These are phyloP conservation scores for Quercus berberidifolia DNA, from an alignment of 306 rosid species.

Conservation along the genomic window DNA sequence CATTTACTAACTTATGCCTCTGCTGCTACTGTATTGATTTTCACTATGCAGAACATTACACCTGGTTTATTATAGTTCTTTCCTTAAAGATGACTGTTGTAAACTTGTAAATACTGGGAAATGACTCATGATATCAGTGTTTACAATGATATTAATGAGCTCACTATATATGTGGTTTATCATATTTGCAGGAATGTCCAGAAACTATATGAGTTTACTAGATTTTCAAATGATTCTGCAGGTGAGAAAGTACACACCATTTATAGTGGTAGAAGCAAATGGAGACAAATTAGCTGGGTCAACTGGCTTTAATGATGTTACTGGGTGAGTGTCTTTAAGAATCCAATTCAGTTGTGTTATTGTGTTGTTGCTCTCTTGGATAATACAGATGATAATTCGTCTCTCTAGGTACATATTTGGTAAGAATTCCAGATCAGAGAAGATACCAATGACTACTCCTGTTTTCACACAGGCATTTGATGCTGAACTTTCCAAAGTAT, in stretches of 20 bases:
- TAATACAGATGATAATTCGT: constrained; percentile 7
- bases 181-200: background rate
- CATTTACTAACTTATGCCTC: background rate
- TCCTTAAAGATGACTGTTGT: background rate
- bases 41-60: background rate
- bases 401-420: constrained; percentile 74
- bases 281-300: constrained; percentile 85
- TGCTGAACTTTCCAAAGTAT: constrained; percentile 49
- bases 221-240: constrained; percentile 27
- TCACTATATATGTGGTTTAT: background rate
- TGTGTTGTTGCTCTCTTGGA: background rate
- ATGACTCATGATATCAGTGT: background rate
- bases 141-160: background rate
- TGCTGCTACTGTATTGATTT: background rate
- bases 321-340: constrained; percentile 52
- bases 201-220: background rate
- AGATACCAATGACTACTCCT: constrained; percentile 95
- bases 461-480: constrained; percentile 80
- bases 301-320: constrained; percentile 70
- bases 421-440: constrained; percentile 70
- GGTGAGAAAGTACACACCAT: constrained; percentile 77
- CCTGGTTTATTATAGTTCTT: background rate
- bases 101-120: background rate
- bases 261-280: constrained; percentile 66
- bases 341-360: background rate